Conservation (phyloP, 345 rosid genomes). For the Lepidium africanum region DNA sequence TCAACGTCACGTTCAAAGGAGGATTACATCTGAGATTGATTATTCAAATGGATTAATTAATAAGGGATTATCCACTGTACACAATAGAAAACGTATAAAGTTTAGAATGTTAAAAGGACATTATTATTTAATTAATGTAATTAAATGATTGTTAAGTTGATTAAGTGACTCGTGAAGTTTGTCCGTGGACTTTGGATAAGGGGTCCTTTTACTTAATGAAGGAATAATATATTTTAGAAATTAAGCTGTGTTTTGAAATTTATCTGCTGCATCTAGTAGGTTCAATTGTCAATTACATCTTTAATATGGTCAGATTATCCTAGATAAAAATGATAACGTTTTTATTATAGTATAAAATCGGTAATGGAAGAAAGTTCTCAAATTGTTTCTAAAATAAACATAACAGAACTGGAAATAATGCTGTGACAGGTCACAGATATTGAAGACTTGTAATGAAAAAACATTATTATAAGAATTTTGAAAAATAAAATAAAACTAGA, state of each 20-base stretch:
- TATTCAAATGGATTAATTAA: neutral
- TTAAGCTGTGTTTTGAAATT: no score
- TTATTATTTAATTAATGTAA: neutral
- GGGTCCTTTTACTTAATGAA: no score
- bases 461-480: neutral
- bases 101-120: neutral
- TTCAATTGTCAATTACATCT: no score
- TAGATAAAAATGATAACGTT: no score
- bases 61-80: conserved; percentile 10
- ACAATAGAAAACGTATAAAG: conserved; percentile 24
- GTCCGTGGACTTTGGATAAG: neutral
- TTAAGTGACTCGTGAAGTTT: neutral
- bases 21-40: neutral
- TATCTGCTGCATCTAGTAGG: no score
- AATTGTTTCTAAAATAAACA: conserved; percentile 1
- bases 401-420: conserved; percentile 3
- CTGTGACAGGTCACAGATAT: conserved; percentile 22
- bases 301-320: no score
- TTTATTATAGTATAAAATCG: neutral
- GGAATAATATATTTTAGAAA: no score
- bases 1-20: conserved; percentile 2
- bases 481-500: neutral
- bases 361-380: neutral
- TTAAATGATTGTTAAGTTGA: conserved; percentile 6
- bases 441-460: neutral